Conservation (phyloP, 108 stramenopile species). For the Fragilariopsis cylindrus region DNA sequence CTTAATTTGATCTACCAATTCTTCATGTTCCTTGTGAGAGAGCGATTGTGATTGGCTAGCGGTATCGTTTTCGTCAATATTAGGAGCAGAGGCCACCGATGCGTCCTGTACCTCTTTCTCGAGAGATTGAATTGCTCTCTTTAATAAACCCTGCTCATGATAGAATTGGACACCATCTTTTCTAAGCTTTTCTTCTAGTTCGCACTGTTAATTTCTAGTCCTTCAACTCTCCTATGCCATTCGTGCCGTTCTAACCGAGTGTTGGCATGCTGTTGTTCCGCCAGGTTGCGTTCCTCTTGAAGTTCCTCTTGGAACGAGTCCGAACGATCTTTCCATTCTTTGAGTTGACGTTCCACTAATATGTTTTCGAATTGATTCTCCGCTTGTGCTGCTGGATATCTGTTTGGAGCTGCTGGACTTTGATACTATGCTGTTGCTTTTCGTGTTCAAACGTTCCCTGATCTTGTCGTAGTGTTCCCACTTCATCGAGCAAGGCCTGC, state of each 20-base stretch:
- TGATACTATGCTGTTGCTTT: background rate
- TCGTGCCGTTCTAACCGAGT: background rate
- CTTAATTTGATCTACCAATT: background rate
- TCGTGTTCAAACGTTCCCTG: background rate
- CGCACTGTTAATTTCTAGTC: background rate
- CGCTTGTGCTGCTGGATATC: background rate
- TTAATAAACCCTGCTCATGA: background rate
- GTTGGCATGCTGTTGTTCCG: background rate
- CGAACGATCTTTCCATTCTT: background rate
- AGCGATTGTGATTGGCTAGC: background rate
- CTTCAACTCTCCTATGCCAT: background rate
- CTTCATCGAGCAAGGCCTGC: background rate
- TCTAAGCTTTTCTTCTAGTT: background rate
- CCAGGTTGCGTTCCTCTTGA: background rate
- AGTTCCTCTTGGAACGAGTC: background rate
- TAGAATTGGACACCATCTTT: background rate
- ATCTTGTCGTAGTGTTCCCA: background rate
- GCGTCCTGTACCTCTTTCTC: background rate
- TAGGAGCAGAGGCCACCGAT: background rate
- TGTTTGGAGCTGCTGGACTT: background rate
- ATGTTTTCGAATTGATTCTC: background rate
- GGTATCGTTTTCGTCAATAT: background rate
- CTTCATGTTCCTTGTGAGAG: background rate
- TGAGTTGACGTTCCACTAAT: constrained; percentile 1
- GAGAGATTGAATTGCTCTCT: background rate